Base-by-base conservation (phyloP, 2,329 filamentous ascomycete genomes). In the Colletotrichum graminicola region DNA sequence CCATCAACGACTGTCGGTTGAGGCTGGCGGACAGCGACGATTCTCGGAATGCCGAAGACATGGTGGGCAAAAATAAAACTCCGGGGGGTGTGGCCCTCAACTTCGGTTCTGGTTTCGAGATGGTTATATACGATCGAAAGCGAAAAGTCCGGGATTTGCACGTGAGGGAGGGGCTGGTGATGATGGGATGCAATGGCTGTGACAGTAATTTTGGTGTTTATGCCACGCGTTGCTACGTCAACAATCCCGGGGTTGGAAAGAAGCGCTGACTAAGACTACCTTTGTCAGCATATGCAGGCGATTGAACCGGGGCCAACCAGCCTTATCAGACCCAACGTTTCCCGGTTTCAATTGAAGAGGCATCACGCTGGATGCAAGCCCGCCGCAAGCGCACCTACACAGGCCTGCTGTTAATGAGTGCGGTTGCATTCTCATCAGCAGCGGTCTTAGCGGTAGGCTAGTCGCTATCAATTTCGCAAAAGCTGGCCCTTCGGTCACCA, bases 11-110 rank as follows among this genome's bases (percentile, higher is more conserved):
- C 74, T 88, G 88, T 76, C 90, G 86, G 77, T 83, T 84, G 57
- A 87, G 82, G 81, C 89, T 91, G 67, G 88, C 88, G 16, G 91
- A 93, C 75, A 92, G 86, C 1, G 91, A 92, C 11, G 91, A 87
- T 75, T 93, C 91, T 63, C 61, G 61, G 76, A 94, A 94, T 73
- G 87, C 83, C 43, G 87, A 88, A 39, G 87, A 80, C 86, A 91
- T 91, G 68, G 34, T 77, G 68, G 43, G 47, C 3, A n/a, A 16
- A 41, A 3, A 32, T 51, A 32, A 56, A 55, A 65, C 11, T 21
- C 10, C 2, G 4, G 8, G 51, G 29, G 10, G 3, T 49, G 61
- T 14, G 21, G 12, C 21, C 16, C 56, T 49, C 57, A 23, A n/a
- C 43, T 59, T 45, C 51, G 57, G 55, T 43, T 59, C 60, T 55